Percentiles rank a stretch among this genome's conserved stretches.
Evolutionary conservation across 75 land plant species (phyloP).

Genomic region (Cupressus sempervirens): DNA sequence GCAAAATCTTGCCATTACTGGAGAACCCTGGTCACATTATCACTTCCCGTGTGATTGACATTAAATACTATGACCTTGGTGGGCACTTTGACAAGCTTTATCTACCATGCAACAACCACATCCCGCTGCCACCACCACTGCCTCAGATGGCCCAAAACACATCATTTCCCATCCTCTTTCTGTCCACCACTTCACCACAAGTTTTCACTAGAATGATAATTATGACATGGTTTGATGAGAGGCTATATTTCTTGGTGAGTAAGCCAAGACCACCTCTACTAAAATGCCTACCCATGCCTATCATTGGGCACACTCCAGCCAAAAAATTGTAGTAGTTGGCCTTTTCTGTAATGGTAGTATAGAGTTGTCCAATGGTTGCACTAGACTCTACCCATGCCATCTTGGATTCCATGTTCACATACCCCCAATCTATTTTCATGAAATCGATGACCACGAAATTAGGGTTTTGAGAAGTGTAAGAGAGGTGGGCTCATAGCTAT

Average conservation of each 20-base stretch:
- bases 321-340: constrained; percentile 22
- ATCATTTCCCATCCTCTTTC: constrained; percentile 34
- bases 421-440: constrained; percentile 1
- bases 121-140: constrained; percentile 39
- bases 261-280: constrained; percentile 40
- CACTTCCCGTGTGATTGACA: constrained; percentile 11
- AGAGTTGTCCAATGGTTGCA: constrained; percentile 40
- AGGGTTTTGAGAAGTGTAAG: not conserved
- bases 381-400: constrained; percentile 43
- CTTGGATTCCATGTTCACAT: constrained; percentile 1
- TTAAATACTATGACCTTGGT: constrained; percentile 26
- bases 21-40: constrained; percentile 15
- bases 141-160: constrained; percentile 49
- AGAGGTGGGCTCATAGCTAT: constrained; percentile 31
- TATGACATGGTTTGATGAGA: constrained; percentile 31
- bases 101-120: constrained; percentile 26
- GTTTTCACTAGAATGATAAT: constrained; percentile 26
- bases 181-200: constrained; percentile 19
- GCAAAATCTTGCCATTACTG: constrained; percentile 42
- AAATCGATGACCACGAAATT: constrained; percentile 30
- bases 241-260: constrained; percentile 23
- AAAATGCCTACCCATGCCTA: constrained; percentile 45
- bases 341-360: constrained; percentile 21
- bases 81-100: constrained; percentile 36
- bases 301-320: constrained; percentile 39